Evolutionary conservation across 345 rosid species (phyloP), one percentile per base, ranked within the genome.

Genomic region (Citropsis articulata): DNA sequence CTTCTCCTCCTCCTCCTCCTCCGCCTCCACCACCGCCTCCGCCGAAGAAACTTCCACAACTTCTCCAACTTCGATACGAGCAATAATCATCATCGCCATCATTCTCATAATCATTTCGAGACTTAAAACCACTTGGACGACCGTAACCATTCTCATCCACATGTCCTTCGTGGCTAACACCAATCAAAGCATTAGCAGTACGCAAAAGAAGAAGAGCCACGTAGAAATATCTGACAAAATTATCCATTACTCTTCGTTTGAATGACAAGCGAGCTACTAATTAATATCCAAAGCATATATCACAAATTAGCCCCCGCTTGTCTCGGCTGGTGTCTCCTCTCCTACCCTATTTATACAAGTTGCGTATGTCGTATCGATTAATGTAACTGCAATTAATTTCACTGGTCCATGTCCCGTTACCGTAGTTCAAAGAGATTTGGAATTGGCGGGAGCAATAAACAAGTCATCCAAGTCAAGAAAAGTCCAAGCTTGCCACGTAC

Each of bases 21-120:
- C 42, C 84, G 6, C 82, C 85, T 4, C 27, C 79, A 9, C 16
- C 27, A 4, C 76, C 60, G 28, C 77, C 82, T 19, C 65, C 57
- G 2, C 82, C 85, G 70, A 77, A 85, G 68, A 87, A 87, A 59
- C 87, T 87, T 56, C 91, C 89, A 66, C 91, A 86, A 24, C 92
- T 83, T 50, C 88, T 75, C 92, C 89, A 90, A 81, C 82, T 80
- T 66, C 80, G 19, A 36, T 80, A 80, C 0, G 80, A 84, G 35
- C 91, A 85, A 75, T 79, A 66, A 71, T 72, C 72, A 35, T 81
- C 76, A 25, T 86, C 84, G 24, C 67, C 77, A 6, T 72, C 78
- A 68, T 81, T 63, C 7, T 6, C 22, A 42, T 77, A 64, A 66
- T 69, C 53, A 31, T 38, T 66, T 22, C 66, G 68, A 63, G 21